Evolutionary conservation across 2,329 filamentous ascomycete genomes (phyloP), one percentile per base, ranked within the genome.

Genomic region (Microdochium nivale): DNA sequence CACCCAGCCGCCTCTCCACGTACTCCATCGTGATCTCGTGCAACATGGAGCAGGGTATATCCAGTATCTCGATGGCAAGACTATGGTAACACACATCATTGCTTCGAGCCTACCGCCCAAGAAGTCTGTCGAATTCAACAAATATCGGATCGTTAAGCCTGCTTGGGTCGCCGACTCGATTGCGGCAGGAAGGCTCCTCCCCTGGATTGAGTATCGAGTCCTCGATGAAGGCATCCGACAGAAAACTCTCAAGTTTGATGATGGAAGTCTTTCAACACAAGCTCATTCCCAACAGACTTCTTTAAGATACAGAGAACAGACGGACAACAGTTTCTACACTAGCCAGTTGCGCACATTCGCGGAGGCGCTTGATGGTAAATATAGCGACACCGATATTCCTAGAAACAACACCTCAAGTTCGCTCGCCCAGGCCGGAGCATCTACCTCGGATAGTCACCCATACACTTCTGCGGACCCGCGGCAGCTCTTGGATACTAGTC

Each of bases 51-150:
- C 91, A 30, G 88, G 87, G 0, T 97, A 96, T 60, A 78, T 96
- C 55, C 94, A 99, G 66, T 97, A 97, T 62, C 74, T 99, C 11
- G 91, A 96, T 67, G 87, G 85, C 35, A 99, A 99, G 72, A 97
- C 92, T 1, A 86, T 87, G 65, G 92, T 90, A 0, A 99, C 95
- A 1, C 92, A 99, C 65, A 96, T 99, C 58, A 90, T 99, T 60
- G 91, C 92, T 3, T 92, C 90, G 50, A 86, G 82, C 50, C 73
- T 99, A 23, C 94, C 94, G 0, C 91, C 90, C 0, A 97, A 96
- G 71, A 99, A 99, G 68, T 83, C 83, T 25, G 81, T 92, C 51
- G 94, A 99, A 57, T 96, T 95, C 63, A 80, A 77, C 51, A 83
- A 81, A 57, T 96, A 97, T 67, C 83, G 92, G 47, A 88, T 99